Evolutionary conservation across 164 flowering plant genomes (phyloP).

Genomic region (Vitis rupestris): DNA sequence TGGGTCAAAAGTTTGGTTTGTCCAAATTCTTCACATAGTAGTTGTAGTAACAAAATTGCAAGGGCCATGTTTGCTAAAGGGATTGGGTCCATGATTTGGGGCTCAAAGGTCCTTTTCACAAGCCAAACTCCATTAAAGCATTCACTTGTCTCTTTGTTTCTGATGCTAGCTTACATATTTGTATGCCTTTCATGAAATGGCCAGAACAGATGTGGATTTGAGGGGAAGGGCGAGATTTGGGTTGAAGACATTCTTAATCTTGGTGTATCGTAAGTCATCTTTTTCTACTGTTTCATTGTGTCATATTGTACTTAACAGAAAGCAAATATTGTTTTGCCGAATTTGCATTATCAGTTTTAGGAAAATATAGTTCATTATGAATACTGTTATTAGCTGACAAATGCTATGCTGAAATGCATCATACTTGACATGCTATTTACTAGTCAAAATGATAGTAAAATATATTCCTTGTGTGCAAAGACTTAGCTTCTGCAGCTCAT

Average conservation of each 20-base stretch:
- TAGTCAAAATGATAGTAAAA: background rate
- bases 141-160: background rate
- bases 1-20: background rate
- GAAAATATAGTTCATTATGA: too few relatives aligned
- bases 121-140: background rate
- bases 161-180: background rate
- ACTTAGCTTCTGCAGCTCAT: background rate
- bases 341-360: too few relatives aligned
- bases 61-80: too few relatives aligned
- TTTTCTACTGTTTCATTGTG: background rate
- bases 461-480: background rate
- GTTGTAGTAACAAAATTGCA: background rate
- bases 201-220: slow-evolving; percentile 97
- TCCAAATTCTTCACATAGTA: background rate
- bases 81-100: background rate
- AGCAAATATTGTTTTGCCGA: background rate
- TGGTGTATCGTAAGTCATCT: slow-evolving; percentile 80
- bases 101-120: background rate
- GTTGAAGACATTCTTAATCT: slow-evolving; percentile 92
- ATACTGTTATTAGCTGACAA: too few relatives aligned
- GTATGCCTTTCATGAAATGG: slow-evolving; percentile 11
- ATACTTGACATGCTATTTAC: background rate
- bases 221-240: slow-evolving; percentile 91
- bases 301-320: background rate
- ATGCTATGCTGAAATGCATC: too few relatives aligned